Percentiles rank a stretch among this genome's conserved stretches.
Conservation (phyloP, 2,329 filamentous ascomycete genomes). For the Cercospora sp. region DNA sequence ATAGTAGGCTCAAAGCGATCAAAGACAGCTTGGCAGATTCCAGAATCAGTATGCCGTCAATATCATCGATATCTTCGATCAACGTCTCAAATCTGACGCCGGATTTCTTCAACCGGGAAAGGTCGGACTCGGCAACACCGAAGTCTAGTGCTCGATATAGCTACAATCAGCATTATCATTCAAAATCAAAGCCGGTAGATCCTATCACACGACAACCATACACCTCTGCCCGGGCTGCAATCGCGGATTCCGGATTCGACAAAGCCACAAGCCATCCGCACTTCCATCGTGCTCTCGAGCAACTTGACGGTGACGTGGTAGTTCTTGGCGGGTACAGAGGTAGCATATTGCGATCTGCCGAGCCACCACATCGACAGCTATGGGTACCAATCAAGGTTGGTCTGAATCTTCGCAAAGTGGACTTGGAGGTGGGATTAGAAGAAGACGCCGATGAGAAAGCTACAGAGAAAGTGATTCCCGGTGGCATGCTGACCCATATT, state of each 20-base stretch:
- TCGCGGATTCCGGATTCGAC: conserved; percentile 22
- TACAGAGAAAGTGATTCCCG: conserved; percentile 78
- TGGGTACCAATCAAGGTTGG: conserved; percentile 96
- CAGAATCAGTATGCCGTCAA: conserved; percentile 62
- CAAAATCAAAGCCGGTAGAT: conserved; percentile 26
- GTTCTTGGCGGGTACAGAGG: conserved; percentile 88
- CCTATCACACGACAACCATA: conserved; percentile 33
- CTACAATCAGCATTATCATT: conserved; percentile 10
- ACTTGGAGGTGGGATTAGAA: conserved; percentile 81
- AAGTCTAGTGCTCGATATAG: conserved; percentile 10
- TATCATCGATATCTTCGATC: conserved; percentile 53
- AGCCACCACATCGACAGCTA: conserved; percentile 78
- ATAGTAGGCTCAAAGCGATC: conserved; percentile 85
- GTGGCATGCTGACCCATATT: conserved; percentile 86
- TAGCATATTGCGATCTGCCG: conserved; percentile 81
- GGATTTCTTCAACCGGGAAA: conserved; percentile 35
- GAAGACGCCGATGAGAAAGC: conserved; percentile 77
- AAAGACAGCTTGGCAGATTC: conserved; percentile 85
- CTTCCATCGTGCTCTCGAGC: conserved; percentile 59
- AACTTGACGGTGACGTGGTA: conserved; percentile 80
- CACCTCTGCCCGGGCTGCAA: conserved; percentile 27
- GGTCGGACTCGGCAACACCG: conserved; percentile 26
- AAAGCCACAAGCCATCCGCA: conserved; percentile 50
- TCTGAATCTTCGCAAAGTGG: conserved; percentile 85
- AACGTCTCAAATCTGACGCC: conserved; percentile 31